Percentiles rank a stretch among this genome's conserved stretches.
Evolutionary conservation across 495 filamentous ascomycete species (phyloP).

Genomic region (Hypoxylon lenormandii): DNA sequence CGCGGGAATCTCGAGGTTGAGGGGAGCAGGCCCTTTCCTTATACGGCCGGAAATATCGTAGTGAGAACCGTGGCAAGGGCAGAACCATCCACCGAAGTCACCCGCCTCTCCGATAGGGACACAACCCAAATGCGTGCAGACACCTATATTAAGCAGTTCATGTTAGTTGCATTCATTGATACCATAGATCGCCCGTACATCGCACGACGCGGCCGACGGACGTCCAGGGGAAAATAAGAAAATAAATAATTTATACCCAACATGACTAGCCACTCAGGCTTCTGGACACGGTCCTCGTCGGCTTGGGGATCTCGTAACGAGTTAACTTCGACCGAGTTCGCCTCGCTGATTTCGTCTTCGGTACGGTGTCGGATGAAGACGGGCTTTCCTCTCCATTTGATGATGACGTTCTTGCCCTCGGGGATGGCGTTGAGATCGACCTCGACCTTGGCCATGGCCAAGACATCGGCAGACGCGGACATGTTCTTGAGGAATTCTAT

Average conservation of each 20-base stretch:
- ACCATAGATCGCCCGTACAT: constrained; percentile 7
- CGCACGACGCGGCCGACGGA: background rate
- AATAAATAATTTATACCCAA: constrained; percentile 72
- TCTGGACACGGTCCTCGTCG: constrained; percentile 93
- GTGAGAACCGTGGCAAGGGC: constrained; percentile 99
- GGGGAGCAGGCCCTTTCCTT: constrained; percentile 92
- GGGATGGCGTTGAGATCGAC: constrained; percentile 91
- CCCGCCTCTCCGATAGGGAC: constrained; percentile 98
- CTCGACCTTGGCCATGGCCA: constrained; percentile 99
- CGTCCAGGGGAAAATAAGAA: constrained; percentile 5
- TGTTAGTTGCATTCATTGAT: constrained; percentile 23
- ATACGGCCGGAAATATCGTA: constrained; percentile 99
- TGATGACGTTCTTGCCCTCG: constrained; percentile 99
- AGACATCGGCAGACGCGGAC: constrained; percentile 97
- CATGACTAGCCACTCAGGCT: constrained; percentile 99
- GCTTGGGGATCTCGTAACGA: constrained; percentile 87
- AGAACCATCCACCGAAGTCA: constrained; percentile 99
- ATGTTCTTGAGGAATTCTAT: constrained; percentile 99
- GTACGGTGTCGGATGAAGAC: constrained; percentile 99
- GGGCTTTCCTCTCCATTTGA: constrained; percentile 99
- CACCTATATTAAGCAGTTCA: constrained; percentile 65
- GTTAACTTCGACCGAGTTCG: constrained; percentile 79
- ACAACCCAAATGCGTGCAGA: constrained; percentile 99
- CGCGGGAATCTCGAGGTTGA: constrained; percentile 93
- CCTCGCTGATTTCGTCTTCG: constrained; percentile 83